Evolutionary conservation across 208 protist species (phyloP).

Genomic region (Dictyostelium gargantuum): DNA sequence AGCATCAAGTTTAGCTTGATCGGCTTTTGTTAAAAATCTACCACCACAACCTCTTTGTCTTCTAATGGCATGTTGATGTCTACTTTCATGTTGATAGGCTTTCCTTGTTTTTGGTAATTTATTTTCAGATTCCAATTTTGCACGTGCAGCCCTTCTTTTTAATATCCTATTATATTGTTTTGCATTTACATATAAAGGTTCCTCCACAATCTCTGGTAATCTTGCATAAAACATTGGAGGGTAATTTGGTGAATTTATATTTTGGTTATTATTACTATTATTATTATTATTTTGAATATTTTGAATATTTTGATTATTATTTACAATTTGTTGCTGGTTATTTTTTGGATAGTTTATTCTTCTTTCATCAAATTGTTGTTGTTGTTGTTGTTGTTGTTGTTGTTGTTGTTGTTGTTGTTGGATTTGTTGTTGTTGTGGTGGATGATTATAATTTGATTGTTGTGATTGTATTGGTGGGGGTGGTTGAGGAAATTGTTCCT

Average conservation of each 20-base stretch:
- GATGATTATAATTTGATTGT: not conserved
- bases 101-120: conserved; percentile 66
- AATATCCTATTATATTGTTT: conserved; percentile 85
- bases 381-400: too few relatives aligned
- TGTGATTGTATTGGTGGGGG: too few relatives aligned
- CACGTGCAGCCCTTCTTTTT: conserved; percentile 77
- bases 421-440: too few relatives aligned
- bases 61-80: conserved; percentile 80
- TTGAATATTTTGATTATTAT: not conserved
- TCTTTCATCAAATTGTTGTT: too few relatives aligned
- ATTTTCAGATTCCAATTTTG: conserved; percentile 77
- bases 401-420: too few relatives aligned
- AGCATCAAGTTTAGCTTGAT: not conserved
- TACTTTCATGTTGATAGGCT: conserved; percentile 80
- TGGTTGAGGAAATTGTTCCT: too few relatives aligned
- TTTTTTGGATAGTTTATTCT: too few relatives aligned
- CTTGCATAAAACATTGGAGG: not conserved
- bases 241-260: too few relatives aligned
- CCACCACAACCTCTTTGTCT: conserved; percentile 76
- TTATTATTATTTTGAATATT: too few relatives aligned
- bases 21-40: conserved; percentile 75
- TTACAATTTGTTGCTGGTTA: not conserved
- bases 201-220: conserved; percentile 49
- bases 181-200: conserved; percentile 83
- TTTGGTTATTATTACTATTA: too few relatives aligned